These are phyloP conservation scores for Lipomyces lipofer DNA, from an alignment of 805 yeast genomes.

Conservation along the genomic window DNA sequence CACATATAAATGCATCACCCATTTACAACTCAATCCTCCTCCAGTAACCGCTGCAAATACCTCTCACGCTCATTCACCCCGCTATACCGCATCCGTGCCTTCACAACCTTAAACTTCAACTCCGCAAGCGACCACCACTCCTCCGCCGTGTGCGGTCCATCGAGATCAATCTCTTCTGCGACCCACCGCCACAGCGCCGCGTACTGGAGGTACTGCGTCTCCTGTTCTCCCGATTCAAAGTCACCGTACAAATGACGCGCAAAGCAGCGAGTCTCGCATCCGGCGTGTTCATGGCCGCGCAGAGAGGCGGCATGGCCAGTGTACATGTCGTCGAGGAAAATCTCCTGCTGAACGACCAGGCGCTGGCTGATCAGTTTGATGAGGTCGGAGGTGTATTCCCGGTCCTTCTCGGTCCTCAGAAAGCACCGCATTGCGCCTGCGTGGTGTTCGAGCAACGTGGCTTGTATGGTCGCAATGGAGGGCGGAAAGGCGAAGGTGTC, in stretches of 20 bases:
- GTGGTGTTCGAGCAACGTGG: neutral
- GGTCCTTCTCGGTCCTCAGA: neutral
- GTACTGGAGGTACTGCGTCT: slow-evolving; percentile 17
- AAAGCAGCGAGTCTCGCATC: slow-evolving; percentile 21
- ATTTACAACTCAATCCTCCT: neutral
- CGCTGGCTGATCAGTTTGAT: slow-evolving; percentile 15
- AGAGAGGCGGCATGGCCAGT: slow-evolving; percentile 2
- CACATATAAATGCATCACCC: neutral
- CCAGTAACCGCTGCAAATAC: neutral
- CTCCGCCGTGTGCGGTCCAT: slow-evolving; percentile 25
- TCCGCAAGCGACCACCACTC: slow-evolving; percentile 28
- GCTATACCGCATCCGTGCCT: slow-evolving; percentile 21
- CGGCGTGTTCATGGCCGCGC: slow-evolving; percentile 2
- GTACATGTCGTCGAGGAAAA: slow-evolving; percentile 20
- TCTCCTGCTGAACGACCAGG: slow-evolving; percentile 17
- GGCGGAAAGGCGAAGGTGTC: slow-evolving; percentile 27
- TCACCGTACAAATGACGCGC: slow-evolving; percentile 18
- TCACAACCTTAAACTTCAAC: slow-evolving; percentile 16
- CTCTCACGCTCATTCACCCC: slow-evolving; percentile 14
- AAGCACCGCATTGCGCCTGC: neutral
- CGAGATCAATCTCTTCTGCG: slow-evolving; percentile 25
- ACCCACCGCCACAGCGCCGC: slow-evolving; percentile 26
- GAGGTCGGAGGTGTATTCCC: slow-evolving; percentile 14
- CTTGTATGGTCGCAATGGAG: slow-evolving; percentile 17
- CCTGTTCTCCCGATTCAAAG: slow-evolving; percentile 2